phyloP scores from a whole-genome alignment of 176 grass and related monocot species.

The Musa acuminata region DNA sequence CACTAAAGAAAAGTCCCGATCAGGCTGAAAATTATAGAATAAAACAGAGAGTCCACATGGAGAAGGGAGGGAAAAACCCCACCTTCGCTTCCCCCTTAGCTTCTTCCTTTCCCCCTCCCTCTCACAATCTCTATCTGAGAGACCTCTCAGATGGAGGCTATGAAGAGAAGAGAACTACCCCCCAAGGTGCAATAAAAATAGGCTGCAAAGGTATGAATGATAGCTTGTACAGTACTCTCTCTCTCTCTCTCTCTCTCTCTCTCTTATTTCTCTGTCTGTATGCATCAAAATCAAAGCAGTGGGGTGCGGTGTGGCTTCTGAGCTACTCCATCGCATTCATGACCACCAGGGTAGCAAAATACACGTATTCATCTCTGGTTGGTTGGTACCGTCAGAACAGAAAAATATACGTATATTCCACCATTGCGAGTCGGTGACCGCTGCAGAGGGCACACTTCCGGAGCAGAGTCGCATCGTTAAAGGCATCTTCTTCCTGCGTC shows the following conservation, averaged over 20 bases:
- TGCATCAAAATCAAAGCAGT: constrained; percentile 89
- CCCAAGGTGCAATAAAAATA: constrained; percentile 38
- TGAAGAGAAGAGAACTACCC: neutral
- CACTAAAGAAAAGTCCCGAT: too few species aligned
- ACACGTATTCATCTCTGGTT: constrained; percentile 3
- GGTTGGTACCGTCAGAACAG: constrained; percentile 13
- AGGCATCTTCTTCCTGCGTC: too few species aligned
- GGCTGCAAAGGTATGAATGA: constrained; percentile 13
- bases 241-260: constrained; percentile 21
- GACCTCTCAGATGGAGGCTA: constrained; percentile 11
- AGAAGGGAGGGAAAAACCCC: neutral
- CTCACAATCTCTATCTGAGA: constrained; percentile 15
- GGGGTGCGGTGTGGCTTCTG: constrained; percentile 40
- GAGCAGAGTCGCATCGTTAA: too few species aligned
- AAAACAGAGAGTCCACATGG: too few species aligned
- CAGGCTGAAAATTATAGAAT: too few species aligned
- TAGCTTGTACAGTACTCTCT: constrained; percentile 24
- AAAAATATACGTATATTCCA: neutral
- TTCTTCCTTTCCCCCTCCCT: neutral
- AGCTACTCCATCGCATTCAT: constrained; percentile 56
- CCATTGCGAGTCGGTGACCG: too few species aligned
- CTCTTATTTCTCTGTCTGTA: constrained; percentile 27
- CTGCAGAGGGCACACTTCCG: too few species aligned
- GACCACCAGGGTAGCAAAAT: constrained; percentile 36
- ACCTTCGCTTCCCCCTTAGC: neutral